Conservation (phyloP, 805 yeast genomes). For the Candida tallmaniae region DNA sequence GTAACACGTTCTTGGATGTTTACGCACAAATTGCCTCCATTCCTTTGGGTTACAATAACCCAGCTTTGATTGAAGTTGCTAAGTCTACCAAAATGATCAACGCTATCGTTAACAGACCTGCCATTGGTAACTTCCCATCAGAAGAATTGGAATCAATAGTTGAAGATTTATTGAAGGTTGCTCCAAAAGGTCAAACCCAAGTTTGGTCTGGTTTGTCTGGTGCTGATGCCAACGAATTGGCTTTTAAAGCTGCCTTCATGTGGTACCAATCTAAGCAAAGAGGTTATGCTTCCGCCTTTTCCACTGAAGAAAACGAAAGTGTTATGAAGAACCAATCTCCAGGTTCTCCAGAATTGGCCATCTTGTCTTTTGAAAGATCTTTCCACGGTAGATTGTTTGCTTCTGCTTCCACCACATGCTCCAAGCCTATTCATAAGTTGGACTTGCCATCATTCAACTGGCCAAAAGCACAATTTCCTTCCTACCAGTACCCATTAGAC, state of each 20-base stretch:
- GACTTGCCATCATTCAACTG: conserved; percentile 91
- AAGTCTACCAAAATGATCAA: conserved; percentile 63
- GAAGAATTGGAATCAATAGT: conserved; percentile 58
- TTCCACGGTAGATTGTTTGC: conserved; percentile 97
- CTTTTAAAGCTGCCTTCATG: conserved; percentile 84
- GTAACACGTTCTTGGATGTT: conserved; percentile 67
- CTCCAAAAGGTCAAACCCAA: conserved; percentile 72
- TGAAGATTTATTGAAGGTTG: conserved; percentile 49
- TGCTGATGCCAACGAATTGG: conserved; percentile 85
- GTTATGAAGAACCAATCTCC: conserved; percentile 83
- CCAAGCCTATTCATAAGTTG: conserved; percentile 92
- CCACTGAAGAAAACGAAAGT: conserved; percentile 63
- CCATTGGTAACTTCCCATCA: conserved; percentile 78
- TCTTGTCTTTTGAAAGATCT: conserved; percentile 79
- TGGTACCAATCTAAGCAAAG: conserved; percentile 69
- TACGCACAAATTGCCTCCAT: conserved; percentile 85
- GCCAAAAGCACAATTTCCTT: conserved; percentile 95
- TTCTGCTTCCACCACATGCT: conserved; percentile 83
- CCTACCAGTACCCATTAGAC: conserved; percentile 79
- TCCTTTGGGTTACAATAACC: conserved; percentile 83
- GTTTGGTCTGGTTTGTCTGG: conserved; percentile 83
- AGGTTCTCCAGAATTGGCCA: conserved; percentile 83
- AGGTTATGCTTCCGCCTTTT: conserved; percentile 56
- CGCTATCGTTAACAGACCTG: conserved; percentile 80
- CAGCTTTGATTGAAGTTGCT: conserved; percentile 65